Conservation (phyloP, 768 basidiomycete genomes). For the Lentinula edodes region DNA sequence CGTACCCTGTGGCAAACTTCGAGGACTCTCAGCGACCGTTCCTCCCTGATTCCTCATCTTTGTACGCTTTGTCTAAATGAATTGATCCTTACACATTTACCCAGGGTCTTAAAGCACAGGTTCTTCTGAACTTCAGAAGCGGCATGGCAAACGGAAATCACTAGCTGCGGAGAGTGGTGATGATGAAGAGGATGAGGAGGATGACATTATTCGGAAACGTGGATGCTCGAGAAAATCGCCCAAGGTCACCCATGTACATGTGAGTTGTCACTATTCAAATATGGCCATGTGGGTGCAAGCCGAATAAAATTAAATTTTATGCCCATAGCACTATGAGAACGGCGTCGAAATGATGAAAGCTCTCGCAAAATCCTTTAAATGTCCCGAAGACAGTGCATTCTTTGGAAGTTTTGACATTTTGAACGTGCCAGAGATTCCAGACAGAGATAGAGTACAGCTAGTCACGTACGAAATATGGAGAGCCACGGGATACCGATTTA, state of each 20-base stretch:
- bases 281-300: neutral
- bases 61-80: neutral
- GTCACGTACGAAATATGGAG: constrained; percentile 42
- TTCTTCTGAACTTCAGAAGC: neutral
- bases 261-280: neutral
- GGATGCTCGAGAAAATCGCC: neutral
- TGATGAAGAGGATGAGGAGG: neutral
- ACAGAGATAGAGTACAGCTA: constrained; percentile 37
- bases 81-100: neutral
- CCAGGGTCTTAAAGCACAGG: neutral
- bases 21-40: neutral
- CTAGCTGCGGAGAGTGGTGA: neutral
- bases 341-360: constrained; percentile 26
- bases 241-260: neutral
- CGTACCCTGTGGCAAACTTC: neutral
- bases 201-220: neutral
- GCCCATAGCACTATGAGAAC: constrained; percentile 21
- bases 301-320: neutral
- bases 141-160: neutral
- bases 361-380: constrained; percentile 26
- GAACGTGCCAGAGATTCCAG: constrained; percentile 17
- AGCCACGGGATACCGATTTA: constrained; percentile 44
- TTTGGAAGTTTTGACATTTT: constrained; percentile 29
- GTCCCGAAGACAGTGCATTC: constrained; percentile 33
- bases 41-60: neutral